phyloP scores from a whole-genome alignment of 768 basidiomycete genomes.

The Russula compacta region DNA sequence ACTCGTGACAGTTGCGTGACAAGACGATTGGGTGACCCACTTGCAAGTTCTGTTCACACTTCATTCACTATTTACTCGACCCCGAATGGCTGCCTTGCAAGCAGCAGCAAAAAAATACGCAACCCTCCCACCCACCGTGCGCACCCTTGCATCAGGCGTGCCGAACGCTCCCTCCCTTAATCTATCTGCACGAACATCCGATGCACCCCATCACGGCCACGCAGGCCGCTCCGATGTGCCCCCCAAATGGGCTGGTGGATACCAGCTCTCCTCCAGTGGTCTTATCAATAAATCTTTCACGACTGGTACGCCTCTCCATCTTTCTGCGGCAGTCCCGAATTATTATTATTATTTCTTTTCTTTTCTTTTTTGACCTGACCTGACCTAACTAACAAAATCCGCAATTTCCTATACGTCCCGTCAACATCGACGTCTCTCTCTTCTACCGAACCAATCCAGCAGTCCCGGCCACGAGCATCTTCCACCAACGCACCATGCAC shows the following conservation, averaged over 20 bases:
- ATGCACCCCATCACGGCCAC: conserved; percentile 46
- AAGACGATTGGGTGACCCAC: not conserved
- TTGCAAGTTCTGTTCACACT: not conserved
- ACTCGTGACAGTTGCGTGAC: not conserved
- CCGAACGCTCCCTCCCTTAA: conserved; percentile 71
- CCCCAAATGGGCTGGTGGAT: conserved; percentile 54
- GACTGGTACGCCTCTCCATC: conserved; percentile 40
- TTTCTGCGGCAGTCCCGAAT: not conserved
- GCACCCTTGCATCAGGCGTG: conserved; percentile 69
- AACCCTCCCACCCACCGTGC: conserved; percentile 73
- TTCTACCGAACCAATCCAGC: not conserved
- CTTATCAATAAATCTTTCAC: conserved; percentile 57
- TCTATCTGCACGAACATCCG: conserved; percentile 56
- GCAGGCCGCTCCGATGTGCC: conserved; percentile 55
- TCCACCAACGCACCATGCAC: conserved; percentile 67
- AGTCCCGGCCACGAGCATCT: conserved; percentile 47
- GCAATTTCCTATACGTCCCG: too few relatives aligned
- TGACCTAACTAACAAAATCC: not conserved
- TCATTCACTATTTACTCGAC: not conserved
- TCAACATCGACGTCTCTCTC: too few relatives aligned
- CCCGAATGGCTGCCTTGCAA: conserved; percentile 40
- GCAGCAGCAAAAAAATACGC: conserved; percentile 75
- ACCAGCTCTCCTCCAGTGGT: conserved; percentile 36
- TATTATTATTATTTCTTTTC: not conserved
- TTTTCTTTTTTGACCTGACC: not conserved